Percentiles rank a stretch among this genome's conserved stretches.
These are phyloP conservation scores for Paraconiothyrium brasiliense DNA, from an alignment of 2,329 filamentous ascomycete genomes.

Conservation along the genomic window DNA sequence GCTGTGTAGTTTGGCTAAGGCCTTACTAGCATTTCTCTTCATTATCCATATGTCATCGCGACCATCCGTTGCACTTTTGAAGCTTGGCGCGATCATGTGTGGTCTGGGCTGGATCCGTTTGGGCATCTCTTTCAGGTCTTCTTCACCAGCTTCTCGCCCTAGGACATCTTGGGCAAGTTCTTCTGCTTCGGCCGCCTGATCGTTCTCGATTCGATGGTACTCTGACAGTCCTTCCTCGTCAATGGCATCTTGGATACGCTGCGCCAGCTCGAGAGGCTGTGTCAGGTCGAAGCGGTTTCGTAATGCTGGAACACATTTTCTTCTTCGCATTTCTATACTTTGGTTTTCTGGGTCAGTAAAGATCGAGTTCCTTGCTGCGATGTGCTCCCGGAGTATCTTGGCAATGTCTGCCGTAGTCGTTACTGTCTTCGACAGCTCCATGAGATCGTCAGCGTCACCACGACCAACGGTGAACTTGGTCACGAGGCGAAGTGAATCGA, in stretches of 20 bases:
- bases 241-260: conserved; percentile 78
- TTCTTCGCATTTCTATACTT: conserved; percentile 25
- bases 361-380: conserved; percentile 28
- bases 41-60: conserved; percentile 69
- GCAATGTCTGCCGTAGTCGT: conserved; percentile 74
- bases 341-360: conserved; percentile 17
- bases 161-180: conserved; percentile 78
- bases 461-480: conserved; percentile 94
- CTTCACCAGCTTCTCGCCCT: conserved; percentile 68
- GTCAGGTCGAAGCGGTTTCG: conserved; percentile 70
- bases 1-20: conserved; percentile 72
- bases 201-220: conserved; percentile 80
- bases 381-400: conserved; percentile 37
- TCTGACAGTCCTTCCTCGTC: conserved; percentile 91
- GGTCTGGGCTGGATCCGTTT: conserved; percentile 49
- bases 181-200: conserved; percentile 74
- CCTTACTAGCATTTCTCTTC: conserved; percentile 71
- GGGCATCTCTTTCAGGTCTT: conserved; percentile 58
- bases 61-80: conserved; percentile 48
- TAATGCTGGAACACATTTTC: conserved; percentile 53
- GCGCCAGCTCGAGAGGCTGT: conserved; percentile 73
- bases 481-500: conserved; percentile 87
- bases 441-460: conserved; percentile 90
- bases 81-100: conserved; percentile 41
- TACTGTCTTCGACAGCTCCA: conserved; percentile 84